Evolutionary conservation across 306 rosid species (phyloP).

Genomic region (Pyrus bretschneideri): DNA sequence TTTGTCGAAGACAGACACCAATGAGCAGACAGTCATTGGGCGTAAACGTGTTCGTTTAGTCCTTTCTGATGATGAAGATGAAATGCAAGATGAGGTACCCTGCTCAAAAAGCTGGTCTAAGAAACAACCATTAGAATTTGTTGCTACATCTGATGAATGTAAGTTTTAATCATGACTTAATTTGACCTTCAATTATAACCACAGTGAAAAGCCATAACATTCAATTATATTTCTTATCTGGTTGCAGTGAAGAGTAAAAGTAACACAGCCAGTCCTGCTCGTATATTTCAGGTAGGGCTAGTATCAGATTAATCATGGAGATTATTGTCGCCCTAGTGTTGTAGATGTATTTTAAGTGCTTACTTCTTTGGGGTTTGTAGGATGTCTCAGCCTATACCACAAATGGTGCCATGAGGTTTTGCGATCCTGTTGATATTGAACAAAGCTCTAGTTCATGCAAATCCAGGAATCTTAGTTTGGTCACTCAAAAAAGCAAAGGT

Average conservation of each 20-base stretch:
- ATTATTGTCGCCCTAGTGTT: slow-evolving; percentile 2
- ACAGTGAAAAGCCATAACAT: slow-evolving; percentile 5
- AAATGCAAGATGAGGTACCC: slow-evolving; percentile 31
- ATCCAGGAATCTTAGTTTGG: slow-evolving; percentile 31
- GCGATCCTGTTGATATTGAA: slow-evolving; percentile 35
- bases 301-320: slow-evolving; percentile 11
- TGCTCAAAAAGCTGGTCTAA: slow-evolving; percentile 32
- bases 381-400: slow-evolving; percentile 39
- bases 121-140: slow-evolving; percentile 30
- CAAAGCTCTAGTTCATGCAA: slow-evolving; percentile 73
- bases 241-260: slow-evolving; percentile 49
- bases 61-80: slow-evolving; percentile 73
- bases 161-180: slow-evolving; percentile 33
- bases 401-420: slow-evolving; percentile 24
- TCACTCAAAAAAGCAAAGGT: slow-evolving; percentile 30
- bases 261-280: slow-evolving; percentile 21
- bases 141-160: slow-evolving; percentile 47
- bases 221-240: slow-evolving; percentile 26
- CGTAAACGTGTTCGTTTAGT: slow-evolving; percentile 58
- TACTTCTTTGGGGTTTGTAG: slow-evolving; percentile 40
- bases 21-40: slow-evolving; percentile 33
- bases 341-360: slow-evolving; percentile 12
- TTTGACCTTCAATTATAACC: slow-evolving; percentile 14
- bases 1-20: slow-evolving; percentile 31
- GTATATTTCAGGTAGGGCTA: slow-evolving; percentile 49